Evolutionary conservation across 345 rosid species (phyloP), one percentile per base, ranked within the genome.

Genomic region (Viola odorata): DNA sequence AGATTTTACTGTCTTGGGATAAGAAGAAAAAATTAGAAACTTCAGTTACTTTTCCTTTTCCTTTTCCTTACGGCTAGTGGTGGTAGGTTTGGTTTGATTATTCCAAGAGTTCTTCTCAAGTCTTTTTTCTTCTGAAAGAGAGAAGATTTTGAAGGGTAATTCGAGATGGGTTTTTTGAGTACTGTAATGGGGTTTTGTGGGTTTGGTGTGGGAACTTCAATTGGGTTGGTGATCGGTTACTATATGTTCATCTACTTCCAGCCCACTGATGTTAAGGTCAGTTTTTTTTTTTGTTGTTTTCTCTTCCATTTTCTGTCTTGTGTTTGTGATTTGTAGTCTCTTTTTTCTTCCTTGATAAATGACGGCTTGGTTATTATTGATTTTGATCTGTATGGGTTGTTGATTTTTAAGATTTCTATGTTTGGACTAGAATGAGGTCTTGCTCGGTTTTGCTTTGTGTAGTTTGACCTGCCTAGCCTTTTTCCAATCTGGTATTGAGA

Each of bases 201-300:
- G 52, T 87, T 89, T 44, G 96, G 96, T 13, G 53, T 89, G 42
- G 98, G 96, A 61, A 85, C 89, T 57, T 81, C 91, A 32, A 53
- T 84, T 50, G 98, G 96, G 32, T 45, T 87, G 60, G 65, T 80
- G 41, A 67, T 83, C 51, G 98, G 98, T 39, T 87, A 89, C 75
- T 87, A 68, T 76, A 52, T 87, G 84, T 92, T 92, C 74, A 78
- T 92, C 71, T 80, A 73, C 82, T 54, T 50, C 56, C 88, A 81
- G 68, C 80, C 98, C 11, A 72, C 84, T 69, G 82, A 80, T 75
- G 89, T 87, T 47, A 73, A 92, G 94, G 96, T 83, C 59, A 61
- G 70, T 53, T 12, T 45, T 5, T 8, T 56, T 17, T 8, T 52
- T 54, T 5, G 37, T 50, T n/a, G 17, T n/a, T 38, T 3, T 55